Conservation (phyloP, 257 asterid genomes). For the Solanum habrochaites region DNA sequence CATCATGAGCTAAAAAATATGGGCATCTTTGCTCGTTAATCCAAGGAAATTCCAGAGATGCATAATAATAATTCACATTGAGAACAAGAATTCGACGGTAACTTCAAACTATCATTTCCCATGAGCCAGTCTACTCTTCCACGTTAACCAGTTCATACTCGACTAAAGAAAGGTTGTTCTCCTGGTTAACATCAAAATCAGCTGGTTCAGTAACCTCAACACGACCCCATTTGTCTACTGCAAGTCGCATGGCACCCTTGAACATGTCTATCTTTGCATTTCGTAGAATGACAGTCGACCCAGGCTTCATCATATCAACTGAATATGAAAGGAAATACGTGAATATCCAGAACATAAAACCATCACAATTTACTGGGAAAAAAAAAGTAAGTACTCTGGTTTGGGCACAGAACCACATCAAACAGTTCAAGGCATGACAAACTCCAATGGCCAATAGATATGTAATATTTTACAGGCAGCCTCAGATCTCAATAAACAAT, state of each 20-base stretch:
- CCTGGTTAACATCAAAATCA: conserved; percentile 17
- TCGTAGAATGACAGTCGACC: conserved; percentile 19
- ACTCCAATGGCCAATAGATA: not conserved
- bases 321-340: not conserved
- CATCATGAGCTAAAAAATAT: not conserved
- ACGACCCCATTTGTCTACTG: conserved; percentile 40
- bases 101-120: not conserved
- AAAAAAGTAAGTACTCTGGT: not conserved
- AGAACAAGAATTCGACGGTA: not conserved
- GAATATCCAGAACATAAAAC: not conserved
- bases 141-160: conserved; percentile 33
- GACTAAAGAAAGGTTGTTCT: conserved; percentile 22
- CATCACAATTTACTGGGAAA: not conserved
- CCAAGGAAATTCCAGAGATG: not conserved
- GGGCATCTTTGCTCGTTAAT: not conserved
- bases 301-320: conserved; percentile 33
- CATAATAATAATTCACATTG: not conserved
- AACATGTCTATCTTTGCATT: conserved; percentile 34
- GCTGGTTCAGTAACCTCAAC: conserved; percentile 30
- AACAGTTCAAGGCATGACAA: not conserved
- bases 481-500: not conserved
- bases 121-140: conserved; percentile 3
- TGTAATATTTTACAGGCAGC: not conserved
- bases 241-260: conserved; percentile 36
- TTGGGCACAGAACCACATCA: not conserved